These are phyloP conservation scores for Scortechinia acanthostroma DNA, from an alignment of 2,329 filamentous ascomycete genomes.

Conservation along the genomic window DNA sequence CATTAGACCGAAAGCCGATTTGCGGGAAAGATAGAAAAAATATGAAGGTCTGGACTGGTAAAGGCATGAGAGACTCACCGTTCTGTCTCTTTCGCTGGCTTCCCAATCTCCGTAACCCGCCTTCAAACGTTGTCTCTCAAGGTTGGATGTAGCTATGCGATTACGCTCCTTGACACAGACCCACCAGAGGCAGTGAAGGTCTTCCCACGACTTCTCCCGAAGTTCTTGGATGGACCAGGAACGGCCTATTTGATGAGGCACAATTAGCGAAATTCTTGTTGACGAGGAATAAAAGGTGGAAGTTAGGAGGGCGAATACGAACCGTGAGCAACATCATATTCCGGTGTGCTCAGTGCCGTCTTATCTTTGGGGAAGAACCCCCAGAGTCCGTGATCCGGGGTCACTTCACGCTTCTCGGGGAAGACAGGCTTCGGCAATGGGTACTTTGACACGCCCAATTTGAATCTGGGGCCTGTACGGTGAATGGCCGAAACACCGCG, in stretches of 20 bases:
- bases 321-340: constrained; percentile 67
- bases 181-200: constrained; percentile 91
- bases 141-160: constrained; percentile 70
- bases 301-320: not conserved
- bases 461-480: not conserved
- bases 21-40: too few species aligned
- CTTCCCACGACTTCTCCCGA: constrained; percentile 83
- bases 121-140: constrained; percentile 61
- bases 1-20: too few species aligned
- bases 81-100: constrained; percentile 49
- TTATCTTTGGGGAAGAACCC: constrained; percentile 75
- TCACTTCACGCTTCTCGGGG: not conserved
- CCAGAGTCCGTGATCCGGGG: constrained; percentile 77
- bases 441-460: not conserved
- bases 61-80: constrained; percentile 45
- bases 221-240: constrained; percentile 82
- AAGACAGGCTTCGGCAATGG: not conserved
- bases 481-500: constrained; percentile 2
- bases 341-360: constrained; percentile 59
- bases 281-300: not conserved
- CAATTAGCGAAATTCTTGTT: not conserved
- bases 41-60: constrained; percentile 5
- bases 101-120: constrained; percentile 71
- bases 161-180: constrained; percentile 87
- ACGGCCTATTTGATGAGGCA: constrained; percentile 24